A percentile compares a stretch with the other conserved stretches of the same genome.
These are phyloP conservation scores for Adansonia gregorii DNA, from an alignment of 441 rosid genomes.

Conservation along the genomic window DNA sequence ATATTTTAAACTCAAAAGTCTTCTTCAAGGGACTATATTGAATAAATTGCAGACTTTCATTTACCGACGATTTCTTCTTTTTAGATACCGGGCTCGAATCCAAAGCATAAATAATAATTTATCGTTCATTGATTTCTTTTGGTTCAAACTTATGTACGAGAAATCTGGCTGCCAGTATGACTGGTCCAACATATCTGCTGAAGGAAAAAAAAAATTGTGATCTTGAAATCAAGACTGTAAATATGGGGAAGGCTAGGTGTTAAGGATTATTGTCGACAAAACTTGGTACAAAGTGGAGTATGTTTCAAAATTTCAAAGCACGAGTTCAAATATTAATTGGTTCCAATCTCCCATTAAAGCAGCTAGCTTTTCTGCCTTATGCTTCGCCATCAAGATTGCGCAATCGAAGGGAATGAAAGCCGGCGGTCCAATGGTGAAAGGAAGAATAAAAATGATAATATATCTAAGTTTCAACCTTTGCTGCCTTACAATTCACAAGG, in stretches of 20 bases:
- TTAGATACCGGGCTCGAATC: too few relatives aligned
- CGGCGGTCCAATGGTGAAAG: neutral
- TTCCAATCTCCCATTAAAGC: neutral
- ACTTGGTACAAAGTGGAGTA: neutral
- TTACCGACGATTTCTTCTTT: too few relatives aligned
- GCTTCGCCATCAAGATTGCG: neutral
- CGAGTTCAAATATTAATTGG: neutral
- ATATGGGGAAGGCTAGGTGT: neutral
- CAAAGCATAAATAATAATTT: too few relatives aligned
- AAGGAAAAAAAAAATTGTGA: neutral
- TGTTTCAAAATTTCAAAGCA: conserved; percentile 17
- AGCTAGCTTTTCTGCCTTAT: neutral
- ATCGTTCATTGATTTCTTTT: neutral
- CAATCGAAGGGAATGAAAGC: neutral
- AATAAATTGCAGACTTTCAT: neutral
- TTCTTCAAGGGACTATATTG: neutral
- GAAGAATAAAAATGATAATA: neutral
- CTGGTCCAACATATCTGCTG: conserved; percentile 15
- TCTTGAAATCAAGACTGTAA: neutral
- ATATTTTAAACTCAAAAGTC: neutral
- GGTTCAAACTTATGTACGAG: neutral
- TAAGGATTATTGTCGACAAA: neutral
- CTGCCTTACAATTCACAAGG: neutral
- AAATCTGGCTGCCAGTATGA: too few relatives aligned
- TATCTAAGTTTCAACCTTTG: neutral